These are phyloP conservation scores for Fusarium sublunatum DNA, from an alignment of 2,329 filamentous ascomycete species.

Conservation along the genomic window DNA sequence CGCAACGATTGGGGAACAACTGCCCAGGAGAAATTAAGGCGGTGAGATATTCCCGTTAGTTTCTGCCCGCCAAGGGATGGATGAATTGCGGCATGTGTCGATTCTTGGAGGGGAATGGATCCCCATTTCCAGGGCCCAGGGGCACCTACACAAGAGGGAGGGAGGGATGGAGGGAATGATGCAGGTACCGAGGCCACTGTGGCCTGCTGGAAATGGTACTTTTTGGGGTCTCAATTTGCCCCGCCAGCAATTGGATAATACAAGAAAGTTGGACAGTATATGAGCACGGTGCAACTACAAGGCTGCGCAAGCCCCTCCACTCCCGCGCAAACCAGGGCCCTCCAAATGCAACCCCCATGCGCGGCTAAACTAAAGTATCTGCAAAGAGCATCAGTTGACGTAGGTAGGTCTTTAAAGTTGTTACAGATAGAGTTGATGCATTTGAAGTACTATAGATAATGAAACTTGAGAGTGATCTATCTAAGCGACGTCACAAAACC, in stretches of 20 bases:
- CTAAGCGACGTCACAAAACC: too few species aligned
- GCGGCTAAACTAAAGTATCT: conserved; percentile 25
- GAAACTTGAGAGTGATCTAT: too few species aligned
- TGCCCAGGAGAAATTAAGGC: conserved; percentile 44
- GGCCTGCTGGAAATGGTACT: conserved; percentile 25
- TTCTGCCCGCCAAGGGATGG: conserved; percentile 38
- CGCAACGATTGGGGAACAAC: conserved; percentile 37
- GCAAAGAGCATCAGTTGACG: background rate
- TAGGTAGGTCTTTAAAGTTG: too few species aligned
- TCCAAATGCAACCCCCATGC: conserved; percentile 30
- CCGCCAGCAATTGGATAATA: conserved; percentile 1
- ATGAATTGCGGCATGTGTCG: conserved; percentile 26
- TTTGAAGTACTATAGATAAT: too few species aligned
- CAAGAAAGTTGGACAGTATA: conserved; percentile 34
- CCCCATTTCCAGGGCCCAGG: conserved; percentile 11
- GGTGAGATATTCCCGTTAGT: conserved; percentile 43
- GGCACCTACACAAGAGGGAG: conserved; percentile 1
- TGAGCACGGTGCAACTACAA: conserved; percentile 30
- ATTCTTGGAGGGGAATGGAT: conserved; percentile 32
- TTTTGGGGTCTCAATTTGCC: conserved; percentile 6
- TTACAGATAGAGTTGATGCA: too few species aligned
- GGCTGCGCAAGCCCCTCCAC: conserved; percentile 37
- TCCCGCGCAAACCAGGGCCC: conserved; percentile 36
- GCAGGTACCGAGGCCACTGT: conserved; percentile 36
- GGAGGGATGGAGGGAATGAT: conserved; percentile 22